Evolutionary conservation across 768 basidiomycete genomes (phyloP), one percentile per base, ranked within the genome.

Genomic region (Mycena amicta): DNA sequence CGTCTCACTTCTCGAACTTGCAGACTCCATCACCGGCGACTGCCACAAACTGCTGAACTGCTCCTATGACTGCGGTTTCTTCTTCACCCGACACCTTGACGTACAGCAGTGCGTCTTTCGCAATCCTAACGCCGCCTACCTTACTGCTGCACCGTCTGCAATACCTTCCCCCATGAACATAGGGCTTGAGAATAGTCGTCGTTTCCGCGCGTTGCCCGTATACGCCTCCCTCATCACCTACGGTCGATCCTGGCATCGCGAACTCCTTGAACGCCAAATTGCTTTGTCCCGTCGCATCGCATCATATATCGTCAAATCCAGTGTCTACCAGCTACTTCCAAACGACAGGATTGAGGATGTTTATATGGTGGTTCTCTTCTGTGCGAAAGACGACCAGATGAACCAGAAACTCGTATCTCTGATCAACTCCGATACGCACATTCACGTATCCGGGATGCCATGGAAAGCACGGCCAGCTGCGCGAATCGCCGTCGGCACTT

Each of bases 321-420:
- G 47, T 18, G 50, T 20, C 6, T 64, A 60, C 45, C 55, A 64
- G 50, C 50, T 64, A 0, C 59, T 64, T 23, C 62, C 62, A 4
- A 46, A 57, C 27, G 25, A 52, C 45, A 53, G 57, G 3, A 4
- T 64, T 8, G 8, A 25, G 18, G 45, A 50, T 13, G 49, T 64
- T 4, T 64, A 64, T 43, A 64, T 60, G 53, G 62, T 64, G 16
- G 56, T 64, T 5, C 55, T 64, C 8, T 64, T 64, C 41, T 53
- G 59, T 6, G 62, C 62, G 26, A 57, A 52, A 15, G 51, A 53
- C 23, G 53, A 54, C 5, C 16, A 59, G 15, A 47, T 64, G 33
- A 60, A 64, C 20, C 13, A 27, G 33, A 41, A 37, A 5, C 53
- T 64, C 25, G 62, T 60, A 12, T 40, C 59, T 2, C 30, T 51